These are phyloP conservation scores for Zoysia japonica DNA, from an alignment of 176 grass and related monocot genomes.

Conservation along the genomic window DNA sequence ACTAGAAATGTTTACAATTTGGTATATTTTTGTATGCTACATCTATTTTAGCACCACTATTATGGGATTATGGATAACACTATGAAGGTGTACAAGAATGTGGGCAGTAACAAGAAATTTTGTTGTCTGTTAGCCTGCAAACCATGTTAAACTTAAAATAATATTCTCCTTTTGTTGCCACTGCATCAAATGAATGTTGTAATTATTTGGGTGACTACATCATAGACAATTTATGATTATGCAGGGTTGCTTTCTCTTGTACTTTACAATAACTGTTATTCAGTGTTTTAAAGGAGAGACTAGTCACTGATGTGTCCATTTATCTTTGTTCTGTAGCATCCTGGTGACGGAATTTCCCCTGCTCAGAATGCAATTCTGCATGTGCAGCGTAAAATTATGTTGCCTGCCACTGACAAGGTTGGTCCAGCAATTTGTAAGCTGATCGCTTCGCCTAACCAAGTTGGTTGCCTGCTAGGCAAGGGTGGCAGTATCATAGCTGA, in stretches of 20 bases:
- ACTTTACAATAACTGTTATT: conserved; percentile 10
- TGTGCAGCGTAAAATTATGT: conserved; percentile 72
- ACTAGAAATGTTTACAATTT: conserved; percentile 19
- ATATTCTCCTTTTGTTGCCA: too few species aligned
- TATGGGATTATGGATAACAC: background rate
- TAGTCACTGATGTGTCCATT: conserved; percentile 37
- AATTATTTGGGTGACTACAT: background rate
- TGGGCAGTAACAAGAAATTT: conserved; percentile 12
- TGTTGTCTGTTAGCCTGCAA: conserved; percentile 1
- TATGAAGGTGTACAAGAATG: conserved; percentile 26
- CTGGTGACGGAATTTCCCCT: conserved; percentile 77
- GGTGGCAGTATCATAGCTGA: conserved; percentile 85
- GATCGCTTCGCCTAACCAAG: conserved; percentile 74
- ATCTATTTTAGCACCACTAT: background rate
- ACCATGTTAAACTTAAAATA: background rate
- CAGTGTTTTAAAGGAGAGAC: conserved; percentile 6
- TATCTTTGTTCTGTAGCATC: conserved; percentile 58
- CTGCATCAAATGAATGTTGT: background rate
- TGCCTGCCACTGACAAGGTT: conserved; percentile 51
- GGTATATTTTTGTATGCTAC: conserved; percentile 6
- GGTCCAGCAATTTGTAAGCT: conserved; percentile 49
- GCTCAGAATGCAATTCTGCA: conserved; percentile 85
- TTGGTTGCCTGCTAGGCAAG: conserved; percentile 91
- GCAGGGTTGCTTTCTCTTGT: background rate
- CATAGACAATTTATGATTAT: conserved; percentile 8